Percentiles rank a stretch among this genome's conserved stretches.
Evolutionary conservation across 2,329 filamentous ascomycete genomes (phyloP).

Genomic region (Exophiala calicioides): DNA sequence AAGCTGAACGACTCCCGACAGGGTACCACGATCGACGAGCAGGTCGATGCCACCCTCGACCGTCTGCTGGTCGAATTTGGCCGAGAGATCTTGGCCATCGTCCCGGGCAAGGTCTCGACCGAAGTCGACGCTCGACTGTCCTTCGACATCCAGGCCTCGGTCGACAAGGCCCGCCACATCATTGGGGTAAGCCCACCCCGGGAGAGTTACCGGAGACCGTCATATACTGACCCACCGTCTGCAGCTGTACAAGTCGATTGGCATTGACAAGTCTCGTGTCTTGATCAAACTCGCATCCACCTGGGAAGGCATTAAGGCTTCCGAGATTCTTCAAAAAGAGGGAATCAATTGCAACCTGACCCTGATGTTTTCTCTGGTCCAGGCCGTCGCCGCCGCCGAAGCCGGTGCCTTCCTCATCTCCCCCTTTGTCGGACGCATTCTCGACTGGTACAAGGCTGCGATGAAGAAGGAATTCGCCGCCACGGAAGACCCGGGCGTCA

Average conservation of each 20-base stretch:
- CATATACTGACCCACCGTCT: background rate
- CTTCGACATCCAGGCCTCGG: slow-evolving; percentile 88
- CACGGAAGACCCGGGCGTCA: slow-evolving; percentile 92
- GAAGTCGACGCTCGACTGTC: slow-evolving; percentile 97
- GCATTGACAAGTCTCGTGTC: slow-evolving; percentile 89
- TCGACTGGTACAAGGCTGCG: slow-evolving; percentile 98
- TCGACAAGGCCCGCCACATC: slow-evolving; percentile 95
- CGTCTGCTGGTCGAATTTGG: slow-evolving; percentile 96
- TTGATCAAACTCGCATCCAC: slow-evolving; percentile 99
- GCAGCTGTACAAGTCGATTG: slow-evolving; percentile 90
- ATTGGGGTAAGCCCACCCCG: slow-evolving; percentile 91
- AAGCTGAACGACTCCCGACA: slow-evolving; percentile 33
- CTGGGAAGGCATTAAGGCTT: slow-evolving; percentile 99
- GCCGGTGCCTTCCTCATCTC: slow-evolving; percentile 97
- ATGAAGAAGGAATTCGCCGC: slow-evolving; percentile 91
- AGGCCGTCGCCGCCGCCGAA: slow-evolving; percentile 95
- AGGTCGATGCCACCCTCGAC: slow-evolving; percentile 91
- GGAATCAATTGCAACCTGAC: slow-evolving; percentile 98
- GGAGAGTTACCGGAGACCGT: no score
- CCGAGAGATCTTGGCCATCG: slow-evolving; percentile 93
- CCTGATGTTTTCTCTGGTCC: slow-evolving; percentile 93
- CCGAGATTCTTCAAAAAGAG: slow-evolving; percentile 92
- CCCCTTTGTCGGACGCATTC: slow-evolving; percentile 97
- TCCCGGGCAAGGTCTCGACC: slow-evolving; percentile 97
- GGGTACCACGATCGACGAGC: slow-evolving; percentile 67